Base-by-base conservation (phyloP, 306 rosid genomes). In the Hippophae gyantsensis region DNA sequence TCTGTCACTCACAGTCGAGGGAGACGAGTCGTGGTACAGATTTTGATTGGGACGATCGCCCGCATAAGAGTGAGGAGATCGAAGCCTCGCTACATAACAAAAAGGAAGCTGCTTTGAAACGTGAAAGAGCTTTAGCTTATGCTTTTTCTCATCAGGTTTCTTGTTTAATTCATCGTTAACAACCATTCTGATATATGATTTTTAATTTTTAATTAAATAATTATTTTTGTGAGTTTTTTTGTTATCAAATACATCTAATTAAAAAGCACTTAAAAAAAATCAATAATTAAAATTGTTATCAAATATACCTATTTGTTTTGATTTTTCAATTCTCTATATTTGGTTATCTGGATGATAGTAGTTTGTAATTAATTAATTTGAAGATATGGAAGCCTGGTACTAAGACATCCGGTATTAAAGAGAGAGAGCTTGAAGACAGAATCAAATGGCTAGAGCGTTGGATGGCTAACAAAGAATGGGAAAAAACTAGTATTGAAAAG, bases 91-190 rank as follows among this genome's bases (percentile, higher is more conserved):
- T 48, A 38, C 68, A 43, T 25, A 63, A 48, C 42, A 44, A 62
- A 68, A 73, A 63, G 61, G 66, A 62, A 46, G 73, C 70, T 9
- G 61, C 62, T 62, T 62, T 73, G 4, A 73, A 73, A 51, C 78
- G 73, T 43, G 78, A 73, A 68, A 73, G 68, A 45, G 78, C 78
- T 26, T 69, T 73, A 6, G 78, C 78, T 67, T 62, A 68, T 62
- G 78, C 73, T 11, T 62, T 73, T 59, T 73, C 78, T 62, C 65
- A 58, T 50, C 69, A 73, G 78, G 78, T 73, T 23, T 48, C 42
- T 12, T 12, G 6, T 4, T 48, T 12, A 4, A 7, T 7, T 4
- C 11, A 12, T 46, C 11, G 2, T 46, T 7, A 46, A 18, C 23
- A 18, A 18, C 23, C 23, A 18, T 18, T 18, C 1, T 18, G 23